Conservation (phyloP, 805 yeast species). For the Schizosaccharomyces japonicus region DNA sequence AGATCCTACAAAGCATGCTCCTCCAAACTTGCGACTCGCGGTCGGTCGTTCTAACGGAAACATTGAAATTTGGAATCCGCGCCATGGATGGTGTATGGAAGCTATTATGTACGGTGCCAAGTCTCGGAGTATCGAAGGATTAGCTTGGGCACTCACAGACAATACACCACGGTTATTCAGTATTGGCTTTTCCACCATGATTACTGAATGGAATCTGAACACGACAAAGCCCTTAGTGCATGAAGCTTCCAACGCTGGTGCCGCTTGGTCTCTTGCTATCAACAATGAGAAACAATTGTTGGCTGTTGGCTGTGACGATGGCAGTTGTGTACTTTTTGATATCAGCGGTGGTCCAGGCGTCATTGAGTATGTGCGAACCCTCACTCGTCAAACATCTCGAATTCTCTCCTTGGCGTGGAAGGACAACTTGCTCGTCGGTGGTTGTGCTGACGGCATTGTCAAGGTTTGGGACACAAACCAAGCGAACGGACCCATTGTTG, state of each 20-base stretch:
- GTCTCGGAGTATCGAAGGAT: constrained; percentile 70
- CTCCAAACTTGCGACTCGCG: constrained; percentile 47
- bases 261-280: constrained; percentile 69
- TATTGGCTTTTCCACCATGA: constrained; percentile 74
- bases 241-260: constrained; percentile 78
- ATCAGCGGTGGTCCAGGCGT: constrained; percentile 72
- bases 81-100: constrained; percentile 57
- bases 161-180: constrained; percentile 43
- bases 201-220: constrained; percentile 76
- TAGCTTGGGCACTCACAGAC: constrained; percentile 45
- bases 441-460: constrained; percentile 84
- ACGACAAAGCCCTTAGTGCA: constrained; percentile 51
- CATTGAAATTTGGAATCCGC: constrained; percentile 86
- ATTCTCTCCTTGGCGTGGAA: constrained; percentile 63
- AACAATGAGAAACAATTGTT: constrained; percentile 36
- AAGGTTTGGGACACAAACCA: constrained; percentile 40
- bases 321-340: constrained; percentile 61
- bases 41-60: constrained; percentile 87
- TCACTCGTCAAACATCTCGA: constrained; percentile 57
- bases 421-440: constrained; percentile 44
- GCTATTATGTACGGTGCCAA: constrained; percentile 41
- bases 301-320: constrained; percentile 90
- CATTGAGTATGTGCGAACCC: constrained; percentile 47
- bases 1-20: constrained; percentile 27
- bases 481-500: constrained; percentile 26